phyloP scores from a whole-genome alignment of 75 land plant species.

The Cryptomeria japonica region DNA sequence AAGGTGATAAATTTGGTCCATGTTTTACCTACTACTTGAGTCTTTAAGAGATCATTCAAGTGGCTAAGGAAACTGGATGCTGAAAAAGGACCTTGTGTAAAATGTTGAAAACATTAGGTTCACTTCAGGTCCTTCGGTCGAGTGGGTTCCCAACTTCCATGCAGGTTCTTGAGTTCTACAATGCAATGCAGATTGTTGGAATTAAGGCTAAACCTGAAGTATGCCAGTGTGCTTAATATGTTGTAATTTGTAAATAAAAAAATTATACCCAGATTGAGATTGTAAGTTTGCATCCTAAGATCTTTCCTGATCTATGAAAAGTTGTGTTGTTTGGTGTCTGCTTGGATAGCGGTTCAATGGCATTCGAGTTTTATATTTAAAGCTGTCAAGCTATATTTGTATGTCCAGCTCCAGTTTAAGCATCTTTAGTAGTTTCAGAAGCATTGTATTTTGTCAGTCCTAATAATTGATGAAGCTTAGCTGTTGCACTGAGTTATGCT shows the following conservation, averaged over 20 bases:
- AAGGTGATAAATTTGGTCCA: neutral
- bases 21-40: neutral
- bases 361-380: neutral
- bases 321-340: constrained; percentile 1
- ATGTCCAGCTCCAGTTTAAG: neutral
- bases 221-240: neutral
- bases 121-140: neutral
- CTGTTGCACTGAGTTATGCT: neutral
- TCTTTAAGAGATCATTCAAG: neutral
- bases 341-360: neutral
- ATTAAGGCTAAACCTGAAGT: neutral
- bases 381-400: neutral
- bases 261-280: neutral
- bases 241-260: neutral
- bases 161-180: constrained; percentile 2
- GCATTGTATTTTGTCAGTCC: neutral
- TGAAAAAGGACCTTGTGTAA: neutral
- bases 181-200: neutral
- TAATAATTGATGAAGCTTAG: constrained; percentile 7
- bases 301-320: neutral
- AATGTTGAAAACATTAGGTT: neutral
- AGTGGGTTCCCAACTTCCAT: neutral
- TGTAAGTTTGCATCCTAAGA: neutral
- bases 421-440: neutral
- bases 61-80: neutral